These are phyloP conservation scores for Podospora didyma DNA, from an alignment of 495 filamentous ascomycete genomes.

Conservation along the genomic window DNA sequence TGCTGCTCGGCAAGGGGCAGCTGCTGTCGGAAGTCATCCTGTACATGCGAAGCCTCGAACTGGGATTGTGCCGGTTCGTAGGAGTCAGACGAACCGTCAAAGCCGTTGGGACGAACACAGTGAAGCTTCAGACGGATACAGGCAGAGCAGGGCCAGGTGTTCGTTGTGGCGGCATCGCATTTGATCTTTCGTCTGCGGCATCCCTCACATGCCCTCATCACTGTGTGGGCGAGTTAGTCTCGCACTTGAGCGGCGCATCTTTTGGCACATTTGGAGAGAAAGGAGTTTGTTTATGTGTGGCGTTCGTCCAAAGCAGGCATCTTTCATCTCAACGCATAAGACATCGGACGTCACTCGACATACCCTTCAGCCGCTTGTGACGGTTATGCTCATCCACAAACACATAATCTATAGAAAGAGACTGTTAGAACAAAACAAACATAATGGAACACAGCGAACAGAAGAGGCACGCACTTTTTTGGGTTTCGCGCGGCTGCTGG, in stretches of 20 bases:
- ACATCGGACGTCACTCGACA: conserved; percentile 8
- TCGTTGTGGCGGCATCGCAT: conserved; percentile 96
- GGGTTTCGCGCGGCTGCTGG: conserved; percentile 57
- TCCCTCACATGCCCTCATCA: conserved; percentile 98
- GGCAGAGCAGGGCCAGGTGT: conserved; percentile 96
- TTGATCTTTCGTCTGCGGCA: conserved; percentile 90
- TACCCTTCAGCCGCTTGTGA: conserved; percentile 96
- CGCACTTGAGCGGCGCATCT: neutral
- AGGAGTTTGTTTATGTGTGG: too few species aligned
- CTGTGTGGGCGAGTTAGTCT: conserved; percentile 45
- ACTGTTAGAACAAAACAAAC: neutral
- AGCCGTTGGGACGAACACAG: conserved; percentile 87
- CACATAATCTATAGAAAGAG: conserved; percentile 72
- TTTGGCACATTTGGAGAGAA: too few species aligned
- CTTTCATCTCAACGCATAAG: too few species aligned
- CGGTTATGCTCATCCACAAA: conserved; percentile 99
- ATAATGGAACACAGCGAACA: conserved; percentile 1
- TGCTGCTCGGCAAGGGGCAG: conserved; percentile 42
- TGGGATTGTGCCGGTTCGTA: conserved; percentile 45
- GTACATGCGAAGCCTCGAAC: conserved; percentile 39
- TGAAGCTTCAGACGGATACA: conserved; percentile 89
- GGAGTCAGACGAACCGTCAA: conserved; percentile 63
- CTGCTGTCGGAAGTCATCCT: conserved; percentile 55
- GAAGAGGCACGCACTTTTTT: conserved; percentile 55
- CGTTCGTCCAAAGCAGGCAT: too few species aligned